phyloP scores from a whole-genome alignment of 2,329 filamentous ascomycete genomes.

The Truncatella angustata region DNA sequence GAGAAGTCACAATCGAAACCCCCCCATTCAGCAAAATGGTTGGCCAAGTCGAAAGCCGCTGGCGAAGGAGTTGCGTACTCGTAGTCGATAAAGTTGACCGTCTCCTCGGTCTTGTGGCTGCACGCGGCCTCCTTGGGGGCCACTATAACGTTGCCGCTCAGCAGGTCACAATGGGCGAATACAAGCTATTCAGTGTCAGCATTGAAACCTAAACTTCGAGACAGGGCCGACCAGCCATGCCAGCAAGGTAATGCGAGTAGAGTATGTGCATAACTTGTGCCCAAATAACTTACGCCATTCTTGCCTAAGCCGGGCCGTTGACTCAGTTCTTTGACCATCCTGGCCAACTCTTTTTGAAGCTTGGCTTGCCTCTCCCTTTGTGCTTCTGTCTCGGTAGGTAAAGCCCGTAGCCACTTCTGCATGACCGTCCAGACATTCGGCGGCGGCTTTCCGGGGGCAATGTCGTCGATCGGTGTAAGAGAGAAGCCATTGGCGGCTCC shows the following conservation, averaged over 20 bases:
- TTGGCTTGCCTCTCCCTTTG: slow-evolving; percentile 65
- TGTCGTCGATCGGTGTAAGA: slow-evolving; percentile 40
- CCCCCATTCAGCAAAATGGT: slow-evolving; percentile 98
- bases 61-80: slow-evolving; percentile 95
- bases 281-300: slow-evolving; percentile 70
- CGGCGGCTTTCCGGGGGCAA: slow-evolving; percentile 66
- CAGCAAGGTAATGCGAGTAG: not conserved
- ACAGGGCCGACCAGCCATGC: not conserved
- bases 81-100: slow-evolving; percentile 91
- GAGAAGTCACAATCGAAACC: slow-evolving; percentile 93
- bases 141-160: slow-evolving; percentile 96
- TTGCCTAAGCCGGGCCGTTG: slow-evolving; percentile 73
- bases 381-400: slow-evolving; percentile 70
- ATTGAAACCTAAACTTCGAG: not conserved
- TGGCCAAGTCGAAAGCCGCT: slow-evolving; percentile 92
- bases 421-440: slow-evolving; percentile 94
- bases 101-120: slow-evolving; percentile 35
- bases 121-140: slow-evolving; percentile 46
- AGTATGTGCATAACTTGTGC: no score
- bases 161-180: slow-evolving; percentile 91
- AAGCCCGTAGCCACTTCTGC: slow-evolving; percentile 89
- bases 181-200: slow-evolving; percentile 59
- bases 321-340: slow-evolving; percentile 69
- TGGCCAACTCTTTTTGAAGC: slow-evolving; percentile 73
- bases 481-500: slow-evolving; percentile 26